phyloP scores from a whole-genome alignment of 371 early-diverging fungal species.

The Mortierella sp. region DNA sequence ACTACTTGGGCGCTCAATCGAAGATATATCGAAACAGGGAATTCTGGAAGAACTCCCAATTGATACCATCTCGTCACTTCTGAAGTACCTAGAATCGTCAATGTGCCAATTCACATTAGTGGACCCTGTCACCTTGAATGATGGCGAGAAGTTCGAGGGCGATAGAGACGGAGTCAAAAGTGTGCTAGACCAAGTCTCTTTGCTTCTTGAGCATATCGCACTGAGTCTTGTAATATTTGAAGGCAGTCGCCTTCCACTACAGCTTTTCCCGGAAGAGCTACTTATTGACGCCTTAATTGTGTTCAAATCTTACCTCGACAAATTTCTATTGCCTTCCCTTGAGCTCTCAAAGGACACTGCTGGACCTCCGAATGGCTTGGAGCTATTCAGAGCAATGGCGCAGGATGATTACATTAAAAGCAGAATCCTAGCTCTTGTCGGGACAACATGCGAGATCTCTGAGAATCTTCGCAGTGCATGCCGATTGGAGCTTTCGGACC shows the following conservation, averaged over 20 bases:
- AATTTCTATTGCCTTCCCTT: slow-evolving; percentile 31
- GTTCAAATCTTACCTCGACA: slow-evolving; percentile 33
- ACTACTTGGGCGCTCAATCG: slow-evolving; percentile 10
- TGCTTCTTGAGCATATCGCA: slow-evolving; percentile 25
- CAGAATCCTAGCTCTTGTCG: slow-evolving; percentile 28
- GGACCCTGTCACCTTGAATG: not conserved
- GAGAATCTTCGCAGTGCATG: slow-evolving; percentile 19
- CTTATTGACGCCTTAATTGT: slow-evolving; percentile 25
- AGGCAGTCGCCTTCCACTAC: slow-evolving; percentile 22
- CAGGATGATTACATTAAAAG: slow-evolving; percentile 1
- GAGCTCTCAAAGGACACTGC: slow-evolving; percentile 29
- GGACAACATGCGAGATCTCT: slow-evolving; percentile 25
- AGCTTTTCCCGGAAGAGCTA: slow-evolving; percentile 47
- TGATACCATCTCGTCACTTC: slow-evolving; percentile 23
- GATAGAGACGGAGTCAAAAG: not conserved
- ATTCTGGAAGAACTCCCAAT: slow-evolving; percentile 12
- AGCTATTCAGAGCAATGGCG: slow-evolving; percentile 15
- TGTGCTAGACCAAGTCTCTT: slow-evolving; percentile 4
- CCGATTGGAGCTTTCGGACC: slow-evolving; percentile 34
- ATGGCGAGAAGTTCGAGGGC: not conserved
- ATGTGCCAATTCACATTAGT: slow-evolving; percentile 11
- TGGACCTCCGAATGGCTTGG: not conserved
- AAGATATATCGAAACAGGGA: slow-evolving; percentile 16
- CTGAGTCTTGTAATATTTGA: slow-evolving; percentile 31
- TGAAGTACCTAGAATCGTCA: slow-evolving; percentile 32